Conservation (phyloP, 345 rosid genomes). For the Citropsis articulata region DNA sequence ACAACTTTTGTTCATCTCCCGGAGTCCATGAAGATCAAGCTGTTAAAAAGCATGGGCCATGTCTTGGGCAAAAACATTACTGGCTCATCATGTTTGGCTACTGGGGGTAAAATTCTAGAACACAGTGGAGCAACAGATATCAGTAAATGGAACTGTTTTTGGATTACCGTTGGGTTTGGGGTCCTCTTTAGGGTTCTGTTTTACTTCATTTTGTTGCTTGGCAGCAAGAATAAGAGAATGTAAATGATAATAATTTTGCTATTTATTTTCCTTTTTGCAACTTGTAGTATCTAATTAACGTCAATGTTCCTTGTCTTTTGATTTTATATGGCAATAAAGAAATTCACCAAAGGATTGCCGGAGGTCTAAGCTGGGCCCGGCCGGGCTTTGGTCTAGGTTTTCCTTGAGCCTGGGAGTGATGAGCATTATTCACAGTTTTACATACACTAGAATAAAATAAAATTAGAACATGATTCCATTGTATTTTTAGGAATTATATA, state of each 20-base stretch:
- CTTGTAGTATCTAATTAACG: too few species aligned
- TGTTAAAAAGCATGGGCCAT: conserved; percentile 54
- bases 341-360: too few species aligned
- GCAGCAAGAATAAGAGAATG: conserved; percentile 84
- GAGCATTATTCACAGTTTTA: too few species aligned
- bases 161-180: conserved; percentile 88
- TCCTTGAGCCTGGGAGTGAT: too few species aligned
- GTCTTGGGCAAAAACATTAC: conserved; percentile 60
- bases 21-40: conserved; percentile 35
- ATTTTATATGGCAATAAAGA: too few species aligned
- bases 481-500: too few species aligned
- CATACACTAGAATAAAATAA: too few species aligned
- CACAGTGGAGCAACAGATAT: conserved; percentile 70
- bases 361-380: too few species aligned
- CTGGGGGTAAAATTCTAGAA: conserved; percentile 52
- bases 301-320: too few species aligned
- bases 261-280: too few species aligned
- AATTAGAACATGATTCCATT: too few species aligned
- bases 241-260: conserved; percentile 5
- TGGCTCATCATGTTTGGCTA: conserved; percentile 67
- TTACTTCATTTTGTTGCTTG: conserved; percentile 64
- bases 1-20: conserved; percentile 47
- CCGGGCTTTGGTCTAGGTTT: too few species aligned
- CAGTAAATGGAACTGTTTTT: conserved; percentile 77
- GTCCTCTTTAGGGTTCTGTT: conserved; percentile 81